These are phyloP conservation scores for Keithomyces neogunnii DNA, from an alignment of 2,329 filamentous ascomycete species.

Conservation along the genomic window DNA sequence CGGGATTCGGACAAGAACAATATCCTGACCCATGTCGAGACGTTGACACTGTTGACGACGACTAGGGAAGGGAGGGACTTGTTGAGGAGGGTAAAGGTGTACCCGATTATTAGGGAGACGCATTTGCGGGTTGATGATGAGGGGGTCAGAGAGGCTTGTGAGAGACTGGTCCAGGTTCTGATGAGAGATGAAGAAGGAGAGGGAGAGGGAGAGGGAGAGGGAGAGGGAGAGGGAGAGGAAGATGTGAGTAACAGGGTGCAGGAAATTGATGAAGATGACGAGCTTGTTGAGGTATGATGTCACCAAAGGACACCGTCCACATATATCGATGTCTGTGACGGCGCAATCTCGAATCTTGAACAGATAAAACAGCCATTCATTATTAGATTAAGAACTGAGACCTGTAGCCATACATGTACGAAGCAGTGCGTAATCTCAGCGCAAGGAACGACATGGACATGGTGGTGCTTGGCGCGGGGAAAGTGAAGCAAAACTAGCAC, in stretches of 20 bases:
- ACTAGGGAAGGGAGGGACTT: conserved; percentile 66
- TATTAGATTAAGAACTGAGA: background rate
- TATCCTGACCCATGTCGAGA: conserved; percentile 82
- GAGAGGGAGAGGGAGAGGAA: conserved; percentile 30
- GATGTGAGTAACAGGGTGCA: conserved; percentile 28
- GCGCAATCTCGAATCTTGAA: no score
- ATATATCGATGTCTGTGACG: no score
- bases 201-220: conserved; percentile 26
- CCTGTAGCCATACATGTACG: background rate
- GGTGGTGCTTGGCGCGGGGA: background rate
- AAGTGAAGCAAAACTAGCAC: background rate
- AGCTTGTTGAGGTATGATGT: conserved; percentile 44
- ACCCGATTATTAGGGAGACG: conserved; percentile 80
- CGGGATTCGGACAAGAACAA: conserved; percentile 71
- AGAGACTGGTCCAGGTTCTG: conserved; percentile 80
- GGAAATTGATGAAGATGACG: conserved; percentile 43
- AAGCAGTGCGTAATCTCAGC: background rate
- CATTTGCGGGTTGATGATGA: conserved; percentile 74
- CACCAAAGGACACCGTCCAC: no score
- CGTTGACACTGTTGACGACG: conserved; percentile 72
- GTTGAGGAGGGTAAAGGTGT: conserved; percentile 71
- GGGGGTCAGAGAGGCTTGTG: conserved; percentile 73
- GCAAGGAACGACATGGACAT: background rate
- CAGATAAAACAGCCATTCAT: no score
- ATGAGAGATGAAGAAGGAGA: conserved; percentile 65